A percentile compares a stretch with the other conserved stretches of the same genome.
phyloP scores from a whole-genome alignment of 495 filamentous ascomycete species.

The Penicillium nucicola region DNA sequence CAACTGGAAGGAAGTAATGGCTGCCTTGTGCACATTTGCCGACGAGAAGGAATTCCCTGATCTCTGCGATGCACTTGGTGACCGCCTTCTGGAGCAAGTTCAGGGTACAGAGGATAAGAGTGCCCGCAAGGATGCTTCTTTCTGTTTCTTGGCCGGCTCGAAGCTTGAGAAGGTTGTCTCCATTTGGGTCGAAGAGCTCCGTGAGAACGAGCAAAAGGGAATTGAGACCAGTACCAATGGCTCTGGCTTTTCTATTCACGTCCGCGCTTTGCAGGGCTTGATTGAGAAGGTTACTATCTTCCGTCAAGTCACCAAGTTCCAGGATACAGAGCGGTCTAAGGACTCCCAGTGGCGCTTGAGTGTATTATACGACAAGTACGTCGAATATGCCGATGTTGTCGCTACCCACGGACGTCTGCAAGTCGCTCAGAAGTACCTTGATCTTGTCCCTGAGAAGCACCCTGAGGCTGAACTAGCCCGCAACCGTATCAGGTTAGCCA shows the following conservation, averaged over 20 bases:
- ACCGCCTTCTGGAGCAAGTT: conserved; percentile 76
- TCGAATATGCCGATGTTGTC: conserved; percentile 93
- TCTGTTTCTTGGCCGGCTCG: conserved; percentile 92
- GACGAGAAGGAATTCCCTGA: conserved; percentile 88
- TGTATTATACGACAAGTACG: conserved; percentile 89
- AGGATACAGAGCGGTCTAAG: conserved; percentile 68
- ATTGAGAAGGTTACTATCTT: conserved; percentile 99
- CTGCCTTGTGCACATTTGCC: conserved; percentile 90
- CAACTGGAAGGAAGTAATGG: conserved; percentile 97
- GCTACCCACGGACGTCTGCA: conserved; percentile 84
- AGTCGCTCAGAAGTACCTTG: conserved; percentile 86
- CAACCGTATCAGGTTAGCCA: conserved; percentile 83
- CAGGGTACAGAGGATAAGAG: conserved; percentile 45
- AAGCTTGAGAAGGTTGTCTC: conserved; percentile 94
- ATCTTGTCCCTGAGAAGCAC: conserved; percentile 81
- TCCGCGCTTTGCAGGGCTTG: conserved; percentile 80
- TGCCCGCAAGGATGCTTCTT: conserved; percentile 80
- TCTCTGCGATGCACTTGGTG: conserved; percentile 93
- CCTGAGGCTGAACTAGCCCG: conserved; percentile 85
- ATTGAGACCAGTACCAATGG: conserved; percentile 64
- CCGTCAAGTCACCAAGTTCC: conserved; percentile 87
- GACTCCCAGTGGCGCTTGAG: conserved; percentile 83
- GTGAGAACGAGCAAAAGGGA: conserved; percentile 73
- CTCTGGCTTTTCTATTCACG: conserved; percentile 88
- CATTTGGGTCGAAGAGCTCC: conserved; percentile 89